These are phyloP conservation scores for Eucalyptus regnans DNA, from an alignment of 345 rosid genomes.

Conservation along the genomic window DNA sequence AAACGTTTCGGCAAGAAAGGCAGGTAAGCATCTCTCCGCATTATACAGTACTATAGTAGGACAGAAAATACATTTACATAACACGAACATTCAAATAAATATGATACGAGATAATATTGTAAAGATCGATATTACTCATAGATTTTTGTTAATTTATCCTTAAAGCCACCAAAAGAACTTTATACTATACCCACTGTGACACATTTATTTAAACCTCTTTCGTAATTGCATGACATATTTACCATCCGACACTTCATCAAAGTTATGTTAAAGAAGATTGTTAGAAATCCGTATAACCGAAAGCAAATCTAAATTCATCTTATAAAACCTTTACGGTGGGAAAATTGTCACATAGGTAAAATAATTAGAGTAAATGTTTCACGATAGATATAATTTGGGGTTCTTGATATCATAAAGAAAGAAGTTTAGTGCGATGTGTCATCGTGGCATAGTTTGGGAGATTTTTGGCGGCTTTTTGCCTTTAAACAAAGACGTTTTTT, in stretches of 20 bases:
- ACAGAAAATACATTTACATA: neutral
- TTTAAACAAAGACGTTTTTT: too few relatives aligned
- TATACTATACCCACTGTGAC: fast-evolving
- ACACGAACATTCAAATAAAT: neutral
- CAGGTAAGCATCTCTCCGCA: neutral
- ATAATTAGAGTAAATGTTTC: too few relatives aligned
- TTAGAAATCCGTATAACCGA: fast-evolving
- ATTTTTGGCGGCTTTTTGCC: too few relatives aligned
- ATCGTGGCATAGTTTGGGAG: fast-evolving
- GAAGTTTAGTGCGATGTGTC: fast-evolving
- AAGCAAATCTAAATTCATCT: neutral
- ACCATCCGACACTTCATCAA: neutral
- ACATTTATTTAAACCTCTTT: fast-evolving
- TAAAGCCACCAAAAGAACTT: neutral
- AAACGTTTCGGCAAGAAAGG: neutral
- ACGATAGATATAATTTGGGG: fast-evolving
- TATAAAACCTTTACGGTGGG: neutral
- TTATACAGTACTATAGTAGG: neutral
- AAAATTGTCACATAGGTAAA: fast-evolving
- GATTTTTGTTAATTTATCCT: fast-evolving
- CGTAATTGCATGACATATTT: fast-evolving
- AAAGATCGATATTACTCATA: neutral
- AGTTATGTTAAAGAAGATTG: fast-evolving
- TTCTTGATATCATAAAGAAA: too few relatives aligned
- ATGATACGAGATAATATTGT: neutral